These are phyloP conservation scores for Kappamyces sp. DNA, from an alignment of 192 early-diverging fungal species.

Conservation along the genomic window DNA sequence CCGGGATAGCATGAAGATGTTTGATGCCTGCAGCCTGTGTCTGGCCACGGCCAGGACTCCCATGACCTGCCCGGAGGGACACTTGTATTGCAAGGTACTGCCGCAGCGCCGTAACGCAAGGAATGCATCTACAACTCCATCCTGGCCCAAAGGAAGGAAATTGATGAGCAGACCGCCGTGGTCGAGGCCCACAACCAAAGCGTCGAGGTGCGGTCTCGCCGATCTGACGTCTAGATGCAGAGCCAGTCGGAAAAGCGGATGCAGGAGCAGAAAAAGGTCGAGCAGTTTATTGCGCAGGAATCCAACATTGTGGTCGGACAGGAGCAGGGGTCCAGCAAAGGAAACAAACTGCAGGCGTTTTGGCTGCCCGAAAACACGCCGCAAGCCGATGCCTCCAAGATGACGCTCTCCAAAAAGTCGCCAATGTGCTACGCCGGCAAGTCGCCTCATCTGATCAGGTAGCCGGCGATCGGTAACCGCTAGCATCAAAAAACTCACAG, in stretches of 20 bases:
- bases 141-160: slow-evolving; percentile 13
- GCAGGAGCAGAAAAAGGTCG: slow-evolving; percentile 4
- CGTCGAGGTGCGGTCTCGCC: background rate
- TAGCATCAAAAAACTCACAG: slow-evolving; percentile 11
- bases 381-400: background rate
- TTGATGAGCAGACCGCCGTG: slow-evolving; percentile 1
- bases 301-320: slow-evolving; percentile 1
- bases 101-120: too few species aligned
- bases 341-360: slow-evolving; percentile 2
- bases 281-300: slow-evolving; percentile 12
- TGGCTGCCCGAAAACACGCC: slow-evolving; percentile 6
- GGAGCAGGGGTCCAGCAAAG: background rate
- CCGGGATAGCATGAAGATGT: background rate
- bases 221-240: background rate
- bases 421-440: slow-evolving; percentile 10
- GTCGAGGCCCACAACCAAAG: slow-evolving; percentile 1
- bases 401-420: slow-evolving; percentile 6
- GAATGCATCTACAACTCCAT: slow-evolving; percentile 11
- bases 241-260: background rate
- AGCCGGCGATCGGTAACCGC: background rate
- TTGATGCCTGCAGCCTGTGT: slow-evolving; percentile 9
- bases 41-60: slow-evolving; percentile 1
- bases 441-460: background rate
- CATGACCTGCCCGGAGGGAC: slow-evolving; percentile 4
- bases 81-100: slow-evolving; percentile 15